Base-by-base conservation (phyloP, 176 grass and related monocot genomes). In the Chrysopogon serrulatus region DNA sequence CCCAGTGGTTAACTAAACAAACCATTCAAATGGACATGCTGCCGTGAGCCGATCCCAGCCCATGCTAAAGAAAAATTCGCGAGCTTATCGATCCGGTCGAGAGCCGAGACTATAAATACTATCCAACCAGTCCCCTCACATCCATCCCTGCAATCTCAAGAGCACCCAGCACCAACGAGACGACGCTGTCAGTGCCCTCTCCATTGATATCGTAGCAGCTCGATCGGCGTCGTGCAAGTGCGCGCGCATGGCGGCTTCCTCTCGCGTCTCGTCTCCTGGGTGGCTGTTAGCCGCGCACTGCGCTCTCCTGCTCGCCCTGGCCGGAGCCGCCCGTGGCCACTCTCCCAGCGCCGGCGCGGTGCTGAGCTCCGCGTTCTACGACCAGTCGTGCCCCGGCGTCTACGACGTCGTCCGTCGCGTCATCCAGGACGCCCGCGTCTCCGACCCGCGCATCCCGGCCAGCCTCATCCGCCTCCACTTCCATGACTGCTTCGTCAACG, bases 401-500 rank as follows among this genome's bases (percentile, higher is more conserved):
- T 14, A 79, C 17, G 24, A 80, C 68, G 0, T 74, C 57, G 77
- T 80, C 30, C 76, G 84, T 1, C 84, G 84, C 43, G 77, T 80
- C 2, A 80, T 86, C 77, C 76, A 65, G 67, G n/a, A 41, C n/a
- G 76, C 76, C 0, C 67, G 84, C 1, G 56, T 51, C 53, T 35
- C 84, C 34, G 86, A 79, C 60, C 75, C 69, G 21, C 86, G 86
- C 31, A 63, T 89, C 34, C 82, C 39, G 26, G 63, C 43, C 76
- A 79, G 76, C n/a, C 57, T 65, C 86, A 65, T 48, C 81, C 82
- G 63, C 60, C 84, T 34, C 68, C 45, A 79, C 28, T 83, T 83
- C 69, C 77, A 86, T 26, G 65, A 85, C 67, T 70, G 76, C 6
- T 79, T 92, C 74, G 47, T 85, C 86, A 33, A 88, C 19, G 85